Conservation (phyloP, 2,329 filamentous ascomycete species). For the Pseudogymnoascus sp. region DNA sequence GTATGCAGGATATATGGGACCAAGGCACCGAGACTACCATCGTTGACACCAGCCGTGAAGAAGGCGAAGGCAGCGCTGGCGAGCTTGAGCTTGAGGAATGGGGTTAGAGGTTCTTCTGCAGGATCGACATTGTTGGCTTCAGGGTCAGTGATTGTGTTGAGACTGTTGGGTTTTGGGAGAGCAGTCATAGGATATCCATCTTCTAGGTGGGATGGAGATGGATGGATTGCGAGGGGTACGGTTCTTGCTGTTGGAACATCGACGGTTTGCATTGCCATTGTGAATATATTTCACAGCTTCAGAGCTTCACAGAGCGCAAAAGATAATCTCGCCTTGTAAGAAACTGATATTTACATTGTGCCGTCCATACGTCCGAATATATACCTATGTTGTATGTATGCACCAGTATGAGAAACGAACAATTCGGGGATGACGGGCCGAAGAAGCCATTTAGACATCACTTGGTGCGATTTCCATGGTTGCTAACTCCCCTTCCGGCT, state of each 20-base stretch:
- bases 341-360: not conserved
- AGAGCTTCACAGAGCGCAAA: not conserved
- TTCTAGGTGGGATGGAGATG: not conserved
- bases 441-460: not conserved
- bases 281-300: not conserved
- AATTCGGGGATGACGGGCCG: not conserved
- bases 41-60: conserved; percentile 59
- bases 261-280: conserved; percentile 1
- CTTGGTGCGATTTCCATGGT: not conserved
- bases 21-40: conserved; percentile 56
- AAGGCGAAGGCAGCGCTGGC: conserved; percentile 53
- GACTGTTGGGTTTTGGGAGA: not conserved
- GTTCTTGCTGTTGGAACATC: not conserved
- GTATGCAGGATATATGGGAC: conserved; percentile 55
- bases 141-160: not conserved
- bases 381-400: not conserved
- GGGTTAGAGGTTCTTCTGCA: not conserved
- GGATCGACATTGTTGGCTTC: not conserved
- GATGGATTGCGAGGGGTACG: not conserved
- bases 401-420: not conserved
- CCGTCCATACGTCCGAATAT: conserved; percentile 1
- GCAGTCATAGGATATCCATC: not conserved
- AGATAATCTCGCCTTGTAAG: not conserved
- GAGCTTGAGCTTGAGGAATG: conserved; percentile 36
- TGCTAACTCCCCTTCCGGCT: not conserved